Evolutionary conservation across 2,329 filamentous ascomycete genomes (phyloP).

Genomic region (Sporothrix variecibatus): DNA sequence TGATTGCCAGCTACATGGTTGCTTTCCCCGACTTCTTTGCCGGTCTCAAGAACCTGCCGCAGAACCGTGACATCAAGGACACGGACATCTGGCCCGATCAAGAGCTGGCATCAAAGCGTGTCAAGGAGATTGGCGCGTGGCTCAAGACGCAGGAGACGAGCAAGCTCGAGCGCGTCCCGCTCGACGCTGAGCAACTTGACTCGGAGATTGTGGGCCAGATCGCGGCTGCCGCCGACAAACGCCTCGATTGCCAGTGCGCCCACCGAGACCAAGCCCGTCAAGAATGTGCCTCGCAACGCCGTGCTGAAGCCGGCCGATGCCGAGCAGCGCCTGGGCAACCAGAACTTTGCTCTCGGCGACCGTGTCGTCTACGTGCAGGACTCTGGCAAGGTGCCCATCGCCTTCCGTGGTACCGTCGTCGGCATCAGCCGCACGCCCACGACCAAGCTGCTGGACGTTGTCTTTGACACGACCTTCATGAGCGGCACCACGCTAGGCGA

Average conservation of each 20-base stretch:
- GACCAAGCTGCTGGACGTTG: conserved; percentile 80
- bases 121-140: conserved; percentile 94
- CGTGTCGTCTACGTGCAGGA: conserved; percentile 91
- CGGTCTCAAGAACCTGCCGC: conserved; percentile 80
- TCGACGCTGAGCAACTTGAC: conserved; percentile 95
- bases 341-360: conserved; percentile 82
- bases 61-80: conserved; percentile 79
- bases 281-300: conserved; percentile 80
- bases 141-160: conserved; percentile 88
- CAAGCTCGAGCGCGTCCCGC: conserved; percentile 90
- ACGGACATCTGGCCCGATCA: conserved; percentile 81
- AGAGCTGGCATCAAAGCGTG: conserved; percentile 70
- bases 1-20: conserved; percentile 87
- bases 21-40: conserved; percentile 95
- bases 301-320: conserved; percentile 92
- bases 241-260: conserved; percentile 52
- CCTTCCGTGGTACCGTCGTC: conserved; percentile 87
- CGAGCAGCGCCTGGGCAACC: conserved; percentile 86
- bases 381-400: conserved; percentile 92
- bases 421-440: conserved; percentile 88
- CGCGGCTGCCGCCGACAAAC: conserved; percentile 69
- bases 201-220: conserved; percentile 83
- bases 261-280: conserved; percentile 67
- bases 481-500: conserved; percentile 90
- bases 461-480: conserved; percentile 96